These are phyloP conservation scores for Oleoguttula mirabilis DNA, from an alignment of 495 filamentous ascomycete species.

Conservation along the genomic window DNA sequence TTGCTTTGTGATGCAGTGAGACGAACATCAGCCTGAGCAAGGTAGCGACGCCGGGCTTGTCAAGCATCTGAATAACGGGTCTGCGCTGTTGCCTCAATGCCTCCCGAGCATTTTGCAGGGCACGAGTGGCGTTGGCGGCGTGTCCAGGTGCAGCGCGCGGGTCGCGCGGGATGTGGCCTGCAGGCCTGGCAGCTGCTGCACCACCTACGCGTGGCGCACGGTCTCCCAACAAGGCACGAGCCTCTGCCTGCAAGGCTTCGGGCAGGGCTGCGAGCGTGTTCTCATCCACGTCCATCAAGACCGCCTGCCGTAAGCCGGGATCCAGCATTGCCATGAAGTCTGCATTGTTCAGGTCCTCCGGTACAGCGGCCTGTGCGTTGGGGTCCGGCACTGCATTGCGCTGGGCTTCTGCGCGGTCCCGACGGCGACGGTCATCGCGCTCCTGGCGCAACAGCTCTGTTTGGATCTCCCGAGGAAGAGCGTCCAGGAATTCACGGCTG, in stretches of 20 bases:
- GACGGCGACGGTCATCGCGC: slow-evolving; percentile 72
- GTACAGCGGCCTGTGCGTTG: slow-evolving; percentile 36
- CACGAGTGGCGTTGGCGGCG: background rate
- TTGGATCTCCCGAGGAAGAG: slow-evolving; percentile 78
- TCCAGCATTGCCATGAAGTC: slow-evolving; percentile 88
- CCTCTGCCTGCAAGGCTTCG: slow-evolving; percentile 72
- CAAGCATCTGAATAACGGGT: slow-evolving; percentile 86
- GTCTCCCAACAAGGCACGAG: slow-evolving; percentile 55
- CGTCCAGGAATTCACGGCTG: slow-evolving; percentile 87
- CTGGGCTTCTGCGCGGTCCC: slow-evolving; percentile 68
- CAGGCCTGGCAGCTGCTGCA: background rate
- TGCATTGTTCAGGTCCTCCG: slow-evolving; percentile 80
- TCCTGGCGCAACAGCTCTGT: slow-evolving; percentile 84
- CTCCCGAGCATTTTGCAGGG: background rate
- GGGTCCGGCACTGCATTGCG: slow-evolving; percentile 37
- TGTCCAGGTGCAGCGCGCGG: background rate
- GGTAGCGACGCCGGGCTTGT: slow-evolving; percentile 89
- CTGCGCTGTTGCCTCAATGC: slow-evolving; percentile 41
- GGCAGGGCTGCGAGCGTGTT: slow-evolving; percentile 77
- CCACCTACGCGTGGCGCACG: slow-evolving; percentile 23
- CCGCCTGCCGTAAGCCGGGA: slow-evolving; percentile 67
- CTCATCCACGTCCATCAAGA: slow-evolving; percentile 84
- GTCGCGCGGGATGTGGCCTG: background rate
- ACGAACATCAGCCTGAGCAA: slow-evolving; percentile 95
- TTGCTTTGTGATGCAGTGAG: slow-evolving; percentile 70